phyloP scores from a whole-genome alignment of 257 asterid species.

The Mentha longifolia region DNA sequence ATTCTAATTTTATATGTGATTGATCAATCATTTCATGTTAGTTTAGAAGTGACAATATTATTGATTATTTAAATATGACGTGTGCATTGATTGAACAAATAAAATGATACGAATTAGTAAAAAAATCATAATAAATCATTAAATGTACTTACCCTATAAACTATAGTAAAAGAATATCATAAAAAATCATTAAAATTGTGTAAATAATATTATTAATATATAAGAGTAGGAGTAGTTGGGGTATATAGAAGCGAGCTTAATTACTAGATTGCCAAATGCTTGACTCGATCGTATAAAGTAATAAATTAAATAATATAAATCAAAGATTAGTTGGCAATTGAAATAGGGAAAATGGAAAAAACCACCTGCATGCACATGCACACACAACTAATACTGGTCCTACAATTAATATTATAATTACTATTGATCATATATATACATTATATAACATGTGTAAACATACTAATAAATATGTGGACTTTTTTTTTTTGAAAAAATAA shows the following conservation, averaged over 20 bases:
- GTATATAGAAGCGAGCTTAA: neutral
- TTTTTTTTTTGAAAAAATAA: too few relatives aligned
- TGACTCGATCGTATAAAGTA: neutral
- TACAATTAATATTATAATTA: neutral
- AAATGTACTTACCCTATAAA: neutral
- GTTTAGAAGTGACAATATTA: neutral
- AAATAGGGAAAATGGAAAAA: constrained; percentile 22
- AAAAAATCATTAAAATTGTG: too few relatives aligned
- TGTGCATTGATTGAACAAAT: neutral
- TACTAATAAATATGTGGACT: neutral
- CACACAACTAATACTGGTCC: constrained; percentile 30
- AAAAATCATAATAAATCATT: neutral
- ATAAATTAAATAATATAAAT: neutral
- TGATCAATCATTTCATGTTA: neutral
- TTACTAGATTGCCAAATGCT: constrained; percentile 10
- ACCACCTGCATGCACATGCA: constrained; percentile 38
- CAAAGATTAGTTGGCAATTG: constrained; percentile 25
- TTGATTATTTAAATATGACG: too few relatives aligned
- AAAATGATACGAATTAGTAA: too few relatives aligned
- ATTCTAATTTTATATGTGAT: neutral
- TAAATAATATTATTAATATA: too few relatives aligned
- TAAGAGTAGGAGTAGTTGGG: neutral
- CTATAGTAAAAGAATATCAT: neutral
- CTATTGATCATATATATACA: too few relatives aligned
- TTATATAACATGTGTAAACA: neutral